Evolutionary conservation across 2,329 filamentous ascomycete species (phyloP).

Genomic region (Diaporthe sp.): DNA sequence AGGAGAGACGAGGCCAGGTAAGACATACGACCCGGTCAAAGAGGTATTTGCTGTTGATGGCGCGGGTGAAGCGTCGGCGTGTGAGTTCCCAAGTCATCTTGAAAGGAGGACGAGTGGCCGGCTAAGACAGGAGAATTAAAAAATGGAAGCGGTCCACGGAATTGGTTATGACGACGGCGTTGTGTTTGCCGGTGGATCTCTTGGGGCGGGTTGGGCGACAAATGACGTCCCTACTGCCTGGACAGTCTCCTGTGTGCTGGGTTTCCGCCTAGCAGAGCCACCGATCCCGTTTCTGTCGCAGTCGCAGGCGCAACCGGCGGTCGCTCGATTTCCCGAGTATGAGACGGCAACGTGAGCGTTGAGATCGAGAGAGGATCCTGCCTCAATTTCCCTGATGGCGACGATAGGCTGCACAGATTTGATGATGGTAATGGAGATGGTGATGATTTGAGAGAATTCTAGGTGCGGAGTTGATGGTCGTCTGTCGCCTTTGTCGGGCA

Average conservation of each 20-base stretch:
- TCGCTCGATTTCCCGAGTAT: neutral
- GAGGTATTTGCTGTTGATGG: slow-evolving; percentile 80
- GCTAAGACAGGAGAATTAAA: slow-evolving; percentile 20
- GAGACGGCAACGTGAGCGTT: neutral
- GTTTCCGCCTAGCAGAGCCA: slow-evolving; percentile 8
- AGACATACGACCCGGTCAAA: slow-evolving; percentile 79
- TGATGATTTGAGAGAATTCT: slow-evolving; percentile 1
- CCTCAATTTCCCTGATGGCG: slow-evolving; percentile 20
- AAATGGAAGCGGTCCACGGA: slow-evolving; percentile 1
- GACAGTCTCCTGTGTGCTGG: neutral
- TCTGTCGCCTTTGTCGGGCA: slow-evolving; percentile 22
- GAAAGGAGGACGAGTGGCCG: slow-evolving; percentile 14
- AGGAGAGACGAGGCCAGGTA: slow-evolving; percentile 31
- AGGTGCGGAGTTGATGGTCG: slow-evolving; percentile 24
- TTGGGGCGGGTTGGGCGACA: slow-evolving; percentile 23
- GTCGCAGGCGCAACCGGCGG: neutral
- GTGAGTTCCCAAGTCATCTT: slow-evolving; percentile 72
- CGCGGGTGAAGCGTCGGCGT: slow-evolving; percentile 73
- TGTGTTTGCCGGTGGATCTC: slow-evolving; percentile 26
- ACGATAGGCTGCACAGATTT: slow-evolving; percentile 6
- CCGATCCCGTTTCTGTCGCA: slow-evolving; percentile 1
- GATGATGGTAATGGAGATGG: slow-evolving; percentile 3
- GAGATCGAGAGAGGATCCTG: slow-evolving; percentile 26
- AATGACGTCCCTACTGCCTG: slow-evolving; percentile 31
- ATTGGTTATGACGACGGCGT: slow-evolving; percentile 24